phyloP scores from a whole-genome alignment of 345 rosid species.

The Eucalyptus tenuipes region DNA sequence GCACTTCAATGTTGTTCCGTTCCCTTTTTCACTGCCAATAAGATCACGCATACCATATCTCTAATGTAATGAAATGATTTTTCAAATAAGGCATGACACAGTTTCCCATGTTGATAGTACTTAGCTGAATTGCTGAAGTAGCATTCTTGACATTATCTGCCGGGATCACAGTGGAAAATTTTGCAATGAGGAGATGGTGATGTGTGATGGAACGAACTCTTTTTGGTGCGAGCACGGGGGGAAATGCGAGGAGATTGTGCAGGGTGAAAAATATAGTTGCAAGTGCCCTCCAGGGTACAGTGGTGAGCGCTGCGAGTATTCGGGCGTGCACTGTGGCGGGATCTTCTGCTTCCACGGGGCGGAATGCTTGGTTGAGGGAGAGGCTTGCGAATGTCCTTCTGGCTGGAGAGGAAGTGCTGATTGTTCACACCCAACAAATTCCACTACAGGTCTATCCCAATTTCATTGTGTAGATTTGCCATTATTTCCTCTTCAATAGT shows the following conservation, averaged over 20 bases:
- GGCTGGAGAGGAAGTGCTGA: slow-evolving; percentile 14
- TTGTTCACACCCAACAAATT: slow-evolving; percentile 9
- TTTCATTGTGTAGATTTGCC: neutral
- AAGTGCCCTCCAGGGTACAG: slow-evolving; percentile 7
- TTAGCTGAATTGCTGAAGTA: neutral
- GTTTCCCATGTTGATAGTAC: neutral
- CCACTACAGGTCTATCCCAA: neutral
- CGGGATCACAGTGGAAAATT: slow-evolving; percentile 3
- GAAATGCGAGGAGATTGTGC: slow-evolving; percentile 17
- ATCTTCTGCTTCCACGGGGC: slow-evolving; percentile 11
- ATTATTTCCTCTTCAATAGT: neutral
- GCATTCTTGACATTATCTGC: neutral
- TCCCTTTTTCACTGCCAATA: neutral
- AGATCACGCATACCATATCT: neutral
- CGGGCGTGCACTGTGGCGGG: slow-evolving; percentile 4
- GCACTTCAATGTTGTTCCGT: neutral
- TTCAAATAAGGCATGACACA: neutral
- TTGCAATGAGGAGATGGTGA: slow-evolving; percentile 21
- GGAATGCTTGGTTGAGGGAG: slow-evolving; percentile 1
- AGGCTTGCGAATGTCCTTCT: slow-evolving; percentile 3
- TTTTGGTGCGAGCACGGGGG: slow-evolving; percentile 26
- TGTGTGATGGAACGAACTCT: slow-evolving; percentile 26
- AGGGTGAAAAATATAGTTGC: slow-evolving; percentile 18
- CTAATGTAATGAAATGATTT: neutral
- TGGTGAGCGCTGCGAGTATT: slow-evolving; percentile 5